Base-by-base conservation (phyloP, 805 yeast species). In the Vanderwaltozyma polyspora region DNA sequence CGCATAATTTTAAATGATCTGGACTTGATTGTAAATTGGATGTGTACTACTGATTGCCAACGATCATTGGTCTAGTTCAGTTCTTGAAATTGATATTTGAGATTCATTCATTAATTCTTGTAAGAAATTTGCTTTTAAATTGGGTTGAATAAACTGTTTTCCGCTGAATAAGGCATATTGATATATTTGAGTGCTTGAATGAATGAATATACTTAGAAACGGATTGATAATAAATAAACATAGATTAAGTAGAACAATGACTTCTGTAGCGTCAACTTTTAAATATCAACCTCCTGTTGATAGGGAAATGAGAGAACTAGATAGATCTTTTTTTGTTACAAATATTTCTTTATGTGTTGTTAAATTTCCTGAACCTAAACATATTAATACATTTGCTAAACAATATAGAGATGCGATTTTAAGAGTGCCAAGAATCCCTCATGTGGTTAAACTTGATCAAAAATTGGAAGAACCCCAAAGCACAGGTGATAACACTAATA, bases 381-480 rank as follows among this genome's bases (percentile, higher is more conserved):
- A 62, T 43, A 64, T 85, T 21, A 76, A 83, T 5, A 48, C 48
- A 3, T 78, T 86, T 52, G 70, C 76, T n/a, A 79, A 76, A 48
- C 45, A 56, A 3, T 69, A 72, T 51, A 67, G 69, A 33, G 49
- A 57, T 8, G 91, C 79, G 44, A 63, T 84, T n/a, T 59, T 89
- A 19, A 71, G 72, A 41, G 48, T 82, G n/a, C 82, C 83, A 12
- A 70, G 81, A 5, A 62, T 83, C 6, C 74, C 84, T 15, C 81
- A 79, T 40, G 75, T 87, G 5, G 74, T 79, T n/a, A 63, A 60
- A 25, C 39, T 62, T 21, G 57, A 48, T 4, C 10, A 47, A 36
- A 9, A 34, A 19, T 27, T 45, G 3, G 25, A 25, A 7, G n/a
- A 21, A n/a, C 16, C 49, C 16, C 41, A 51, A 19, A 26, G 26